Evolutionary conservation across 2,329 filamentous ascomycete species (phyloP), one percentile per base, ranked within the genome.

Genomic region (Fusarium sterilihyphosum): DNA sequence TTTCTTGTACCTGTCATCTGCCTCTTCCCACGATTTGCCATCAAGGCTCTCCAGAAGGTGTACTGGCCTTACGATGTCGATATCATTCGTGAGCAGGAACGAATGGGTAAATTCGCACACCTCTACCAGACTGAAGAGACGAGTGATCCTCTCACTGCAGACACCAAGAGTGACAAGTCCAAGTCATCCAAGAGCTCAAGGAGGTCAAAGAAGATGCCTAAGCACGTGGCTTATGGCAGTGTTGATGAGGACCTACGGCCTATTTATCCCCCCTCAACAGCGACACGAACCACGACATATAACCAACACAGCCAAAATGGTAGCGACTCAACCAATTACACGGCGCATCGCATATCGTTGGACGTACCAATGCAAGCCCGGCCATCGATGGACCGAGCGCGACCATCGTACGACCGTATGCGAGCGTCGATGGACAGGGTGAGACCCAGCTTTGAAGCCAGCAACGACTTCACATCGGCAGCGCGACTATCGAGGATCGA

Each of bases 41-140:
- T 93, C 85, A 99, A 99, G 85, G 87, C 92, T 38, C 84, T 96
- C 57, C 96, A 98, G 83, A 99, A 99, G 84, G 93, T 98, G 62
- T 98, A 95, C 84, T 94, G 93, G 82, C 96, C 96, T 8, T 92
- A 93, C 76, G 96, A 99, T 79, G 92, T 98, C 67, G 96, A 99
- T 81, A 97, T 99, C 74, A 92, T 99, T 79, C 94, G 96, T 54
- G 96, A 99, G 83, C 95, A 98, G 85, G 91, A 97, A 70, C 90
- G 90, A 35, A 88, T 92, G 84, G 96, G 96, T 76, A 92, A 92
- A 79, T 98, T 97, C 81, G 91, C 93, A 74, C 90, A 94, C 78
- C 87, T 96, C 57, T 77, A 85, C 79, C 79, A 77, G 22, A 75
- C 80, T 20, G 79, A 76, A 17, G 85, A 85, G 60, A 53, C 70